A percentile compares a stretch with the other conserved stretches of the same genome.
These are phyloP conservation scores for Collybia sp. DNA, from an alignment of 768 basidiomycete genomes.

Conservation along the genomic window DNA sequence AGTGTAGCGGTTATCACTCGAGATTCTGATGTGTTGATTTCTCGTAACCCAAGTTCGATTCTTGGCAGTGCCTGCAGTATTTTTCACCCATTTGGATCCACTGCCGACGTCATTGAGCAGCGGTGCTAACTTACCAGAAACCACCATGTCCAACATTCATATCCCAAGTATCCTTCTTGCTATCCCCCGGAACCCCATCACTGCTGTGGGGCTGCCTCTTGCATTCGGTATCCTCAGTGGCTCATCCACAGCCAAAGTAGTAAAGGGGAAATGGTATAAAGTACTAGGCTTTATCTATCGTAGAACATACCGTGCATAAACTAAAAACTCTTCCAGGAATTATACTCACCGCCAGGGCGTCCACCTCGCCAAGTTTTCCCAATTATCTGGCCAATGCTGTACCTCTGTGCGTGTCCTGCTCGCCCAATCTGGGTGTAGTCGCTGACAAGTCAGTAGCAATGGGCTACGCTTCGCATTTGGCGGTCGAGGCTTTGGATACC, in stretches of 20 bases:
- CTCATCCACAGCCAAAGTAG: slow-evolving; percentile 38
- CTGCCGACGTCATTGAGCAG: background rate
- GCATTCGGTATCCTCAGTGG: slow-evolving; percentile 51
- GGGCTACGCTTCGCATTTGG: slow-evolving; percentile 66
- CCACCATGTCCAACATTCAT: slow-evolving; percentile 26
- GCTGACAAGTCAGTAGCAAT: slow-evolving; percentile 29
- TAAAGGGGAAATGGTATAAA: slow-evolving; percentile 54
- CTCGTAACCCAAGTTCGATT: slow-evolving; percentile 3
- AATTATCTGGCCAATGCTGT: slow-evolving; percentile 52
- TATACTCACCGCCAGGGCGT: slow-evolving; percentile 45
- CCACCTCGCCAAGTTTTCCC: slow-evolving; percentile 53
- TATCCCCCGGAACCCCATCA: slow-evolving; percentile 51
- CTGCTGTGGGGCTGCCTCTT: slow-evolving; percentile 57
- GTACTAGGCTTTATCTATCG: slow-evolving; percentile 24
- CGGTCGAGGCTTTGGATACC: slow-evolving; percentile 47
- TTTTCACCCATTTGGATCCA: slow-evolving; percentile 1
- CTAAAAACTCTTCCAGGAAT: slow-evolving; percentile 25
- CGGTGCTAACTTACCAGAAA: background rate
- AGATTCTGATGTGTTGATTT: slow-evolving; percentile 10
- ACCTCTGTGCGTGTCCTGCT: slow-evolving; percentile 27
- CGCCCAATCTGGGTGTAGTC: background rate
- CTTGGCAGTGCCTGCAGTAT: background rate
- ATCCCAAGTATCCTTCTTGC: slow-evolving; percentile 36
- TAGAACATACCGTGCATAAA: too few relatives aligned
- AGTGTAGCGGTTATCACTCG: slow-evolving; percentile 17